Percentiles rank a stretch among this genome's conserved stretches.
Evolutionary conservation across 1,284 basidiomycete species (phyloP).

Genomic region (Irpex lacteus): DNA sequence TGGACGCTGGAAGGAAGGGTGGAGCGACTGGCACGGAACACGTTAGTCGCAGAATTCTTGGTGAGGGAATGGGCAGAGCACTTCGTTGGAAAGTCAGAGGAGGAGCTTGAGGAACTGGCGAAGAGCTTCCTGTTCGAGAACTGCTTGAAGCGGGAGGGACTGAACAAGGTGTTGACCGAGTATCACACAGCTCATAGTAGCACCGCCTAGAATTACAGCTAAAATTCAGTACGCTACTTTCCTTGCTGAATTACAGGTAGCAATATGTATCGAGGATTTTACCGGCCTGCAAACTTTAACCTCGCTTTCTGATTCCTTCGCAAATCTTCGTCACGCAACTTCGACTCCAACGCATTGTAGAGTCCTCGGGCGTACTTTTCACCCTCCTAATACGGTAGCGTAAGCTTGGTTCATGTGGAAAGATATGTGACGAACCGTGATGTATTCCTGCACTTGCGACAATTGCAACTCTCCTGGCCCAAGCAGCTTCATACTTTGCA

Average conservation of each 20-base stretch:
- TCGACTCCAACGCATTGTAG: constrained; percentile 31
- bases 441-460: constrained; percentile 42
- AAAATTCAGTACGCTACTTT: neutral
- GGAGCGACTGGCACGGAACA: constrained; percentile 52
- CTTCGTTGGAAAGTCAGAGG: constrained; percentile 51
- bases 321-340: constrained; percentile 34
- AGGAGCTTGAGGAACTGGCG: constrained; percentile 59
- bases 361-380: constrained; percentile 35
- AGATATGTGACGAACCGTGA: constrained; percentile 42
- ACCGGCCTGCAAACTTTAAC: constrained; percentile 22
- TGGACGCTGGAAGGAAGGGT: constrained; percentile 48
- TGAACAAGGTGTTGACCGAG: constrained; percentile 45
- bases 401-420: neutral
- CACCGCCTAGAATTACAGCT: neutral
- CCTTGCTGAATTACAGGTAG: neutral
- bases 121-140: constrained; percentile 61
- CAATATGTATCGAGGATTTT: neutral
- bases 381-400: constrained; percentile 27
- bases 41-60: constrained; percentile 64
- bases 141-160: constrained; percentile 44
- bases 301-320: constrained; percentile 34
- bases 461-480: constrained; percentile 54
- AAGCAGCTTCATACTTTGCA: constrained; percentile 62
- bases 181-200: neutral
- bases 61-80: constrained; percentile 64